Conservation (phyloP, 148 eudicot genomes). For the Nepenthes gracilis region DNA sequence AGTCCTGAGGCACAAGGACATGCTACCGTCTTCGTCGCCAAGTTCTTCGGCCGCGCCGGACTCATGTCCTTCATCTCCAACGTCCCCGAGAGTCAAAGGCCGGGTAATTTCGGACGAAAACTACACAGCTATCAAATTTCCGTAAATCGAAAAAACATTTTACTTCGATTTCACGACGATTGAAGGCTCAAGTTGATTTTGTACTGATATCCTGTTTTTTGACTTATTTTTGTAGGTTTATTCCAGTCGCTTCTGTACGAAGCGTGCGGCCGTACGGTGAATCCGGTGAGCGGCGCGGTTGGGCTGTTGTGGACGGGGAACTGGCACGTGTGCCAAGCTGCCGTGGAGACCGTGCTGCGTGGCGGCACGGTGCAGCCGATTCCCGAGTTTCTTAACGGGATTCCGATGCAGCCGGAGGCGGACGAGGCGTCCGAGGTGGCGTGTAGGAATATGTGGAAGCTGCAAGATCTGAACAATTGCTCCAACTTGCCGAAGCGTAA, state of each 20-base stretch:
- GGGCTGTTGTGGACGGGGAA: constrained; percentile 65
- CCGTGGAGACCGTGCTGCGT: constrained; percentile 66
- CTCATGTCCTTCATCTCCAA: constrained; percentile 70
- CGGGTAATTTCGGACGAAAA: constrained; percentile 22
- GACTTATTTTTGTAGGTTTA: constrained; percentile 28
- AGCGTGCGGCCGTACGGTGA: constrained; percentile 77
- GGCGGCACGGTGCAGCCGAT: constrained; percentile 55
- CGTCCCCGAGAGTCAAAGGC: constrained; percentile 53
- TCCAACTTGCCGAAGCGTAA: constrained; percentile 11
- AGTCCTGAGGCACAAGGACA: constrained; percentile 55
- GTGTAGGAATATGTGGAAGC: constrained; percentile 8
- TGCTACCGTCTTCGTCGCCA: constrained; percentile 77
- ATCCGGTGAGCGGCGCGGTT: constrained; percentile 76
- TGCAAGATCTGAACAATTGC: constrained; percentile 15
- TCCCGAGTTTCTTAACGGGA: constrained; percentile 39
- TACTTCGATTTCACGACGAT: neutral
- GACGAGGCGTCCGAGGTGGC: constrained; percentile 34
- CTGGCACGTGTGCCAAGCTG: constrained; percentile 73
- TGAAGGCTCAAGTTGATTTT: neutral
- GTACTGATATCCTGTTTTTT: neutral
- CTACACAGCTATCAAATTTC: neutral
- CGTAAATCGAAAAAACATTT: neutral
- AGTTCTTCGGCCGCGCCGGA: constrained; percentile 73
- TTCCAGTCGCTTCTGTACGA: constrained; percentile 71
- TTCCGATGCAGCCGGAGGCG: constrained; percentile 16